Evolutionary conservation across 805 yeast genomes (phyloP).

Genomic region (Metschnikowia arizonensis): DNA sequence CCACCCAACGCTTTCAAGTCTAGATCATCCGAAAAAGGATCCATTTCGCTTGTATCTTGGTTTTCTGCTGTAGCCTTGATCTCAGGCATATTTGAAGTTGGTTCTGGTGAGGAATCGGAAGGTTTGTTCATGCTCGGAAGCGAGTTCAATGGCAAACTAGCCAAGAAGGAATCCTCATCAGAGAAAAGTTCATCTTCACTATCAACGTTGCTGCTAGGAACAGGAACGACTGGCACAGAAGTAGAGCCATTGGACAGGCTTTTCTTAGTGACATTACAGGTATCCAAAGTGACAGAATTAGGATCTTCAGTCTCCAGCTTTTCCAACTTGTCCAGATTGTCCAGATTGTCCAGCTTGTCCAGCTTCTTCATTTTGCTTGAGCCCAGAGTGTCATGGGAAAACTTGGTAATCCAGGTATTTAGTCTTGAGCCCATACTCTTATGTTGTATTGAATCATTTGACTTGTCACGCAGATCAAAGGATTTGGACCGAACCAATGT

Average conservation of each 20-base stretch:
- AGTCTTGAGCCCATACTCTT: slow-evolving; percentile 17
- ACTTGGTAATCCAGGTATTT: slow-evolving; percentile 31
- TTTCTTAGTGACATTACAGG: not conserved
- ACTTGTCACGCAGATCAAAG: slow-evolving; percentile 20
- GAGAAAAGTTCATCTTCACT: slow-evolving; percentile 15
- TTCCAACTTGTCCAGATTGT: too few relatives aligned
- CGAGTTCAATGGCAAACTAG: slow-evolving; percentile 11
- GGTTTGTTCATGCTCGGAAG: slow-evolving; percentile 4
- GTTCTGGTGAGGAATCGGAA: not conserved
- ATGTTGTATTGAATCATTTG: not conserved
- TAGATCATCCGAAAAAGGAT: slow-evolving; percentile 20
- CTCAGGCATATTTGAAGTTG: not conserved
- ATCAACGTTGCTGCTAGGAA: not conserved
- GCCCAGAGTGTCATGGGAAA: slow-evolving; percentile 14
- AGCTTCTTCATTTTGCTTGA: not conserved
- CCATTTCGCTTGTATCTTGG: slow-evolving; percentile 11
- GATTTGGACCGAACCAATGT: slow-evolving; percentile 37
- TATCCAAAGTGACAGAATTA: not conserved
- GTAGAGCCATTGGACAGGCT: not conserved
- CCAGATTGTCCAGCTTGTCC: too few relatives aligned
- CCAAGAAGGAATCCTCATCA: slow-evolving; percentile 26
- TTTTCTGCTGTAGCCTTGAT: not conserved
- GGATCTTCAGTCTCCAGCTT: not conserved
- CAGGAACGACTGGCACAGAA: not conserved
- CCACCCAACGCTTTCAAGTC: slow-evolving; percentile 14